Base-by-base conservation (phyloP, 441 rosid genomes). In the Brassica balearica region DNA sequence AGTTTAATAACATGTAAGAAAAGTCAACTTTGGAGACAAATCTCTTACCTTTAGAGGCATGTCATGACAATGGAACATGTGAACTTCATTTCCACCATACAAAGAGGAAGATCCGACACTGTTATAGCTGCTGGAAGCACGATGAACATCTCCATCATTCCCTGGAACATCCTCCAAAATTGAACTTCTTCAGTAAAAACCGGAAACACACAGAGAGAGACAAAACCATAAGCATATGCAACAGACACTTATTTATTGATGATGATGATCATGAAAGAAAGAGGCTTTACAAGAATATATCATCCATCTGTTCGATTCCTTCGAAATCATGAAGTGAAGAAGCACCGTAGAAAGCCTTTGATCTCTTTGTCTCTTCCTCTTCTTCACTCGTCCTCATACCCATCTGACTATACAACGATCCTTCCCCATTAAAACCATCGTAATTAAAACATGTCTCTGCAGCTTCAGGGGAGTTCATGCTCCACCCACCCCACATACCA, bases 401-500 rank as follows among this genome's bases (percentile, higher is more conserved):
- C 73, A 73, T 81, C 29, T 82, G 86, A 70, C 65, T 68, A 27
- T 69, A 77, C 53, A 80, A 55, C 53, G 53, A 62, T 0, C 51
- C 68, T 34, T 63, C 71, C 20, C 78, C 78, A 69, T 0, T 72
- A 10, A 76, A 80, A 71, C 70, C 70, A 60, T 75, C 66, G 65
- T 80, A 80, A 72, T 68, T 56, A 19, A 82, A 85, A 58, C 84
- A 78, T 75, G 84, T 81, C 75, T 86, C 76, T 5, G 82, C 72
- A 73, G 72, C 73, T 80, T 74, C 74, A 41, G 80, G 67, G 9
- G 86, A 66, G 34, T 51, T 79, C 43, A 77, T 51, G 59, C 73
- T 87, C 98, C 96, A 92, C 46, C 82, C 86, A 14, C 84, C 71
- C 96, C 97, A 90, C 80, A 89, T 84, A 79, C 77, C 83, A 0